Base-by-base conservation (phyloP, 2,329 filamentous ascomycete species). In the Penicillium sp. region DNA sequence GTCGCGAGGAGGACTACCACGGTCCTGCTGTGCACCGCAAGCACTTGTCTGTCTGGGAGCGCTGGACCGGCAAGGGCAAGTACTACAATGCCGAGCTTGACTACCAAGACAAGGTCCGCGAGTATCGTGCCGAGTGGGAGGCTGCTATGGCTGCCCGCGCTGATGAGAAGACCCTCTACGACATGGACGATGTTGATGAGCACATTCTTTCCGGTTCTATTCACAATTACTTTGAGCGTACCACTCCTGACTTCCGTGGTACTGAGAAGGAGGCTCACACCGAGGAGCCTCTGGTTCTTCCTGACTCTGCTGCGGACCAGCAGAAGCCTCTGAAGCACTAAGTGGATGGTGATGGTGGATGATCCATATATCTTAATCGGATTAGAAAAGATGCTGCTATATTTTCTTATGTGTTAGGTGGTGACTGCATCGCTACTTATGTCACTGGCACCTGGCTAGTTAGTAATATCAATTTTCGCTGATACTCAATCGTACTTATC, bases 11-110 rank as follows among this genome's bases (percentile, higher is more conserved):
- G 18, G 88, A 96, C 40, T 96, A 97, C 75, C 90, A 95, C 72
- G 91, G 91, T 56, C 84, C 95, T 41, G 91, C 91, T 47, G 82
- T 96, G 50, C 89, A 96, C 76, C 84, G 87, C 36, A 80, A 85
- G 68, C 91, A 97, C 65, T 74, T 97, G 54, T 91, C 86, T n/a
- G 65, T 90, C 35, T 97, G 87, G 87, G 91, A 97, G 77, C 84
- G 87, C 51, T 69, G 44, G 47, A 55, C 87, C 54, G 78, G 90
- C 41, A 78, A 86, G 14, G 84, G 85, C 69, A 94, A 93, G 77
- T 66, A 80, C 64, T 97, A 96, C 74, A 76, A 96, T 69, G 81
- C 89, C 2, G 82, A 86, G 50, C 73, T 84, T 39, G 91, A 96
- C 76, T 87, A 86, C 73, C 80, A 86, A 73, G 77, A 84, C 67